Conservation (phyloP, 2,329 filamentous ascomycete species). For the Paracamarosporium sp. region DNA sequence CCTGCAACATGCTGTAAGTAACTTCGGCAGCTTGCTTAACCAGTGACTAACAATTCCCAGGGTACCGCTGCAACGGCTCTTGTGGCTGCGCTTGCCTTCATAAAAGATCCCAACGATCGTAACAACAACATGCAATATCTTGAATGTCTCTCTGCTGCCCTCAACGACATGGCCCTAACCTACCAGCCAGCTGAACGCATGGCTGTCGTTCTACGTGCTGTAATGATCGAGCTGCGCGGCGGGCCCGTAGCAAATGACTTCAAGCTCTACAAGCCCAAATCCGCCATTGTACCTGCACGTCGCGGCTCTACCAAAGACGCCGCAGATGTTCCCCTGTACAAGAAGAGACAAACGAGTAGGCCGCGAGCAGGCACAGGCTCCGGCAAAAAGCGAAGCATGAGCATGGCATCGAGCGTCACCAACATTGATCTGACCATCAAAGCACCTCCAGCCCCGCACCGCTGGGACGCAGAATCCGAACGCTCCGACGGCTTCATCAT, state of each 20-base stretch:
- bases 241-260: conserved; percentile 18
- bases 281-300: conserved; percentile 36
- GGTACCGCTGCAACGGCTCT: conserved; percentile 63
- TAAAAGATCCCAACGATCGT: conserved; percentile 48
- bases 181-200: conserved; percentile 63
- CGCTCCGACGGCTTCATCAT: conserved; percentile 33
- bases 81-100: conserved; percentile 55
- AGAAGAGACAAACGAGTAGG: conserved; percentile 36
- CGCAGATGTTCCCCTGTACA: conserved; percentile 30
- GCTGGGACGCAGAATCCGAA: conserved; percentile 23
- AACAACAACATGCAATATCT: conserved; percentile 57
- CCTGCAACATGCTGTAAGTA: conserved; percentile 57
- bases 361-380: conserved; percentile 24
- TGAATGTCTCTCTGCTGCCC: conserved; percentile 59
- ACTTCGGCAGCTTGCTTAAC: neutral
- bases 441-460: conserved; percentile 16
- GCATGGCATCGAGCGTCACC: conserved; percentile 16
- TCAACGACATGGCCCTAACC: conserved; percentile 60
- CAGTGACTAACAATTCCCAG: conserved; percentile 18
- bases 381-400: conserved; percentile 29
- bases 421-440: conserved; percentile 28
- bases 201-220: conserved; percentile 60
- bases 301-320: conserved; percentile 32
- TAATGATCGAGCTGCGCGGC: conserved; percentile 56
- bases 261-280: conserved; percentile 34